Evolutionary conservation across 306 rosid genomes (phyloP), one percentile per base, ranked within the genome.

Genomic region (Boehmeria nivea): DNA sequence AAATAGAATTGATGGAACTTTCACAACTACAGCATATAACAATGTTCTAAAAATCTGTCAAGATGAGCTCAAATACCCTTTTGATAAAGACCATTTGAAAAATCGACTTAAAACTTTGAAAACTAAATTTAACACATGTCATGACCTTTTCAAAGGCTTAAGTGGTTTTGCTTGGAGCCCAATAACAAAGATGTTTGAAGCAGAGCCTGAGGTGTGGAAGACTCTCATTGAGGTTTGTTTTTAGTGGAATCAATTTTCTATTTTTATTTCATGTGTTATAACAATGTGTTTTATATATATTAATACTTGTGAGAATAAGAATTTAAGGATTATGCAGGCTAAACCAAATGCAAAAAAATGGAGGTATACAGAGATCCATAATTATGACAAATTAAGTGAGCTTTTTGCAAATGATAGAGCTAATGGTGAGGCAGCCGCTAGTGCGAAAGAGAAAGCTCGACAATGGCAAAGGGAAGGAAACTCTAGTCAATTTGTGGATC

Each of bases 81-180:
- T 51, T 51, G 19, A 51, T 3, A 51, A 51, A 12, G 56, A 51
- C 3, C 56, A 51, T 26, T 15, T 51, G 16, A 51, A 51, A 25
- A 51, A 51, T 51, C 17, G 36, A 12, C 21, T 51, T 6, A 51
- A 24, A 24, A 51, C 56, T 12, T 51, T 24, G 19, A 51, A 23
- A 15, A 12, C 9, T 23, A 12, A 26, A 10, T 51, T 51, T 23
- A 12, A 51, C 11, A 15, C n/a, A 8, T 47, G 17, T 49, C 45
- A 18, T 61, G 57, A 17, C 0, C 14, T 47, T 2, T 47, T 21
- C 8, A 47, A 47, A 47, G 53, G 53, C 15, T 21, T 47, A 21
- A 54, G 60, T 19, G 25, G 14, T 1, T 33, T 54, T 33, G 3
- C 43, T 36, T 54, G 40, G 40, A 52, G 28, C 21, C 53, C 31